Evolutionary conservation across 164 flowering plant species (phyloP).

Genomic region (Kingdonia uniflora): DNA sequence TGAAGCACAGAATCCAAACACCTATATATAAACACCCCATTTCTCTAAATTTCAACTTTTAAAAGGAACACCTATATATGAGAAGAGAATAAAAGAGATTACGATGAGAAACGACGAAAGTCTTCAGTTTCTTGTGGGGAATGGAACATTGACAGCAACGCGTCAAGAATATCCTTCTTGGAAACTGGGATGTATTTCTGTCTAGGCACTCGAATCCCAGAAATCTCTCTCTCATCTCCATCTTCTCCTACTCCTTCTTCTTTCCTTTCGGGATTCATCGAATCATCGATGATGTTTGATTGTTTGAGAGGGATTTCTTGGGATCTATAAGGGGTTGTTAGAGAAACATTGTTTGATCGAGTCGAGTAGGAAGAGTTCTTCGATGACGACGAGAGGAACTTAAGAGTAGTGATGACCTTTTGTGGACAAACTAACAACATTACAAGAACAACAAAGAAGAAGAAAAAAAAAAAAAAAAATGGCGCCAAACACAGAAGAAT

Average conservation of each 20-base stretch:
- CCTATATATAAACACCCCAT: conserved; percentile 22
- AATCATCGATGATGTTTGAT: no score
- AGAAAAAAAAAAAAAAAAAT: no score
- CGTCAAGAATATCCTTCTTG: conserved; percentile 49
- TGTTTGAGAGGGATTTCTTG: no score
- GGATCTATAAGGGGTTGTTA: no score
- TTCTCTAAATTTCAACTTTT: no score
- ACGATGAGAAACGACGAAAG: conserved; percentile 55
- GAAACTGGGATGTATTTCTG: conserved; percentile 57
- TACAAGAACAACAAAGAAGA: no score
- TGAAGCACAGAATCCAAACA: conserved; percentile 84
- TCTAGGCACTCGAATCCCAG: conserved; percentile 60
- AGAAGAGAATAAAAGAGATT: conserved; percentile 11
- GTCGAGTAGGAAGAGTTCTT: no score
- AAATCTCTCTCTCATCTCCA: conserved; percentile 5
- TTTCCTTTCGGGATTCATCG: background rate
- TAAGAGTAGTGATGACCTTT: no score
- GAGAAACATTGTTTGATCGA: no score
- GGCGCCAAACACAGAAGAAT: no score
- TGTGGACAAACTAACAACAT: no score
- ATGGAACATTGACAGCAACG: conserved; percentile 36
- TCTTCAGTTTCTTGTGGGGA: conserved; percentile 28
- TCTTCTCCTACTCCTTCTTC: conserved; percentile 4
- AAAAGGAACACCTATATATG: background rate
- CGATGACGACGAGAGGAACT: no score